These are phyloP conservation scores for Cyanodermella asteris DNA, from an alignment of 2,329 filamentous ascomycete species.

Conservation along the genomic window DNA sequence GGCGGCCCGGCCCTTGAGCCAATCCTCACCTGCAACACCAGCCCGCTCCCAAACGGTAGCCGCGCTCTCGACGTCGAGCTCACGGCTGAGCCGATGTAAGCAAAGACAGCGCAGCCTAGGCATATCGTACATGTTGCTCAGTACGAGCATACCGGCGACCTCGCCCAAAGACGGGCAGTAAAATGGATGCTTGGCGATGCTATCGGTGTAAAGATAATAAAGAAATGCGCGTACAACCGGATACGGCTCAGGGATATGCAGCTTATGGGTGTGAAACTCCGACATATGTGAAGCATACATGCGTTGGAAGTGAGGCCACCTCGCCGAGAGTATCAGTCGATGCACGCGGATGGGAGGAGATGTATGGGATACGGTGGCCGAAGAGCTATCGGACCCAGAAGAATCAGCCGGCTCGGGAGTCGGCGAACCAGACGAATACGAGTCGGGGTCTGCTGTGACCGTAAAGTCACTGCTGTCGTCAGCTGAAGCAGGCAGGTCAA, in stretches of 20 bases:
- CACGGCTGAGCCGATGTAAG: conserved; percentile 70
- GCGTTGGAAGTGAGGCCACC: conserved; percentile 90
- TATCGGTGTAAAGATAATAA: conserved; percentile 92
- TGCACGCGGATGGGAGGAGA: conserved; percentile 85
- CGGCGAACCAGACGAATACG: conserved; percentile 17
- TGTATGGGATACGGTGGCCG: conserved; percentile 21
- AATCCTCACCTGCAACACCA: conserved; percentile 73
- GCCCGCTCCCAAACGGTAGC: conserved; percentile 94
- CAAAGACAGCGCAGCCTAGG: conserved; percentile 77
- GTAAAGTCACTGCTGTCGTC: conserved; percentile 80
- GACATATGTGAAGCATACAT: conserved; percentile 88
- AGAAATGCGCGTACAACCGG: conserved; percentile 84
- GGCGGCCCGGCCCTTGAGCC: conserved; percentile 74
- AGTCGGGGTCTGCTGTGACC: conserved; percentile 63
- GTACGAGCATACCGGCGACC: conserved; percentile 82
- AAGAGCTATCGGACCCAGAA: conserved; percentile 8
- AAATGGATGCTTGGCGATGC: conserved; percentile 43
- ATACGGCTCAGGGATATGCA: conserved; percentile 96
- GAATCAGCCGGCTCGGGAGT: conserved; percentile 13
- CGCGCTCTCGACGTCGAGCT: conserved; percentile 84
- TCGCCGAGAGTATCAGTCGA: conserved; percentile 76
- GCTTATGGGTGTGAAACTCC: conserved; percentile 88
- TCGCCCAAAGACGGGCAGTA: conserved; percentile 47
- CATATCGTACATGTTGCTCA: conserved; percentile 97
- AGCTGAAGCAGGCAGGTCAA: conserved; percentile 64